Evolutionary conservation across 2,329 filamentous ascomycete genomes (phyloP), one percentile per base, ranked within the genome.

Genomic region (Clonostachys solani): DNA sequence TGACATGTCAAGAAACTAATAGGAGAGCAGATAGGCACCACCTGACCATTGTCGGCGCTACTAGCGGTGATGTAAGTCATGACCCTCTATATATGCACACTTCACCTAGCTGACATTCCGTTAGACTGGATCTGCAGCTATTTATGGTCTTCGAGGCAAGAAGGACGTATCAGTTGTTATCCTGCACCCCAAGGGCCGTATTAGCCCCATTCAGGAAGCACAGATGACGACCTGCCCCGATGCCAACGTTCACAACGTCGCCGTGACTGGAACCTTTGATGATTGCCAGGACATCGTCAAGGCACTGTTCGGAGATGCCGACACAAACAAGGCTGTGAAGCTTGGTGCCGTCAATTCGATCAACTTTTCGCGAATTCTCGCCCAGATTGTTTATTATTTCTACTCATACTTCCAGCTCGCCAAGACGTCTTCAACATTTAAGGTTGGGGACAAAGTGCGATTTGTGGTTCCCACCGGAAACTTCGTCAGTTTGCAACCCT

Each of bases 281-380:
- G 91, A 97, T 64, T 97, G 94, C 69, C 92, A 96, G 81, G 91
- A 96, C 67, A 95, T 94, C 48, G 87, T 99, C 64, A 97, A 99
- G 72, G 85, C 88, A 2, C 79, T 99, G 44, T 96, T 97, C 63
- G 85, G 83, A 52, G 92, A 99, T 59, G 75, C 86, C 4, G 84
- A 91, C 47, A 87, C 89, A 64, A 97, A 97, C 75, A 73, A 79
- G 56, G 83, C 81, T 3, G 82, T 92, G 61, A 90, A 89, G 56
- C 85, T 97, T 40, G 92, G 88, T 38, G 92, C 94, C 40, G 90
- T 97, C 56, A 97, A 97, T 75, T 94, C 88, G 42, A 97, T 97
- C 72, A 97, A 97, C 73, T 96, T 87, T 81, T 88, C 92, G 3
- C 81, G 94, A 57, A 97, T 99, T 56, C 80, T 99, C 36, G 92